These are phyloP conservation scores for Cytospora mali DNA, from an alignment of 2,329 filamentous ascomycete genomes.

Conservation along the genomic window DNA sequence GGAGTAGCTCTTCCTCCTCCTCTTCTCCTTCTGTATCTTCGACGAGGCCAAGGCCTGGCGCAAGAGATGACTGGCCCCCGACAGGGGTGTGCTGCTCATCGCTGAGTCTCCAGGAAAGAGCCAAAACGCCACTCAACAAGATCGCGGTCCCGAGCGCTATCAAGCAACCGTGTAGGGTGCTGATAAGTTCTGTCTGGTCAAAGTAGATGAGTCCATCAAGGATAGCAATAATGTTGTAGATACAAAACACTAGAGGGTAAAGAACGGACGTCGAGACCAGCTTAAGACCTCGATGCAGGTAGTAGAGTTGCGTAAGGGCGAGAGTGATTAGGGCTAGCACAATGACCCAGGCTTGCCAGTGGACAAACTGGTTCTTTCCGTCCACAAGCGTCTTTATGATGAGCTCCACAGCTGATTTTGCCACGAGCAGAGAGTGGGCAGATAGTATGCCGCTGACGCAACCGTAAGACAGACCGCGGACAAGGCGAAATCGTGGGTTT, in stretches of 20 bases:
- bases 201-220: slow-evolving; percentile 97
- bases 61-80: slow-evolving; percentile 68
- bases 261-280: slow-evolving; percentile 93
- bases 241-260: slow-evolving; percentile 96
- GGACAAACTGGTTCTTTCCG: slow-evolving; percentile 87
- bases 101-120: slow-evolving; percentile 89
- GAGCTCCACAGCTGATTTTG: slow-evolving; percentile 95
- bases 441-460: slow-evolving; percentile 90
- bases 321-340: slow-evolving; percentile 78
- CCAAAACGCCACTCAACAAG: slow-evolving; percentile 83
- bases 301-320: slow-evolving; percentile 90
- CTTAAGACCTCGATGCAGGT: slow-evolving; percentile 90
- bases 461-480: slow-evolving; percentile 84
- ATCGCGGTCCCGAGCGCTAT: slow-evolving; percentile 87
- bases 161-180: slow-evolving; percentile 72
- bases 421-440: slow-evolving; percentile 88
- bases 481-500: slow-evolving; percentile 70
- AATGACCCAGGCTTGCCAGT: slow-evolving; percentile 94
- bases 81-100: slow-evolving; percentile 69
- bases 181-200: slow-evolving; percentile 79
- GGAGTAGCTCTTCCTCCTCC: slow-evolving; percentile 60
- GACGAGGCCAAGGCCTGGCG: slow-evolving; percentile 80
- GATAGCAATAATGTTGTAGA: slow-evolving; percentile 99
- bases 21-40: slow-evolving; percentile 69
- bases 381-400: slow-evolving; percentile 85